Evolutionary conservation across 2,329 filamentous ascomycete species (phyloP).

Genomic region (Aureobasidium sp.): DNA sequence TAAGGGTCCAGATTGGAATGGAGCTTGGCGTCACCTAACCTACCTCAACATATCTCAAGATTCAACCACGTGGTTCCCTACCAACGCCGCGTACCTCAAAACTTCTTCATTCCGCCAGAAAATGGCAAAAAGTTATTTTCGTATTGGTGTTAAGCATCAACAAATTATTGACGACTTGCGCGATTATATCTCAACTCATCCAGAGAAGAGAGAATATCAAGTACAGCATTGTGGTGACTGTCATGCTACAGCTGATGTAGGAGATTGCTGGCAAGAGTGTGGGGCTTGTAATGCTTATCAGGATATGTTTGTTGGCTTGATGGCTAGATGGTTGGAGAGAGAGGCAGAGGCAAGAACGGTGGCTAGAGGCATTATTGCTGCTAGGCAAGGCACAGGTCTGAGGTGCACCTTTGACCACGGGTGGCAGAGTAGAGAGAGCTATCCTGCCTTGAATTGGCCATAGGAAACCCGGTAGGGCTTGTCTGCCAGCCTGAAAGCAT

Average conservation of each 20-base stretch:
- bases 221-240: constrained; percentile 6
- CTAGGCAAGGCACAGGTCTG: neutral
- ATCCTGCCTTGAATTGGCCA: constrained; percentile 2
- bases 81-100: neutral
- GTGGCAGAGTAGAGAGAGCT: constrained; percentile 10
- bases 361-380: neutral
- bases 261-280: neutral
- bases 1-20: constrained; percentile 8
- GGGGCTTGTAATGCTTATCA: neutral
- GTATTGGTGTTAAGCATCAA: neutral
- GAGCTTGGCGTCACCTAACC: constrained; percentile 9
- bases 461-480: neutral
- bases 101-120: neutral
- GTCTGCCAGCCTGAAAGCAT: too few relatives aligned
- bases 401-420: constrained; percentile 13
- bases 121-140: neutral
- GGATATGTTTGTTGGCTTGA: constrained; percentile 1
- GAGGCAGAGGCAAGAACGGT: constrained; percentile 8
- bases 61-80: neutral
- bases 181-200: neutral
- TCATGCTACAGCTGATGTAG: neutral
- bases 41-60: constrained; percentile 10
- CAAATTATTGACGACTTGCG: neutral
- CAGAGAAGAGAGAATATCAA: neutral
- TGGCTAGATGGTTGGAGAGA: constrained; percentile 13